Evolutionary conservation across 176 grass and related monocot genomes (phyloP), one percentile per base, ranked within the genome.

Genomic region (Bolboschoenus planiculmis): DNA sequence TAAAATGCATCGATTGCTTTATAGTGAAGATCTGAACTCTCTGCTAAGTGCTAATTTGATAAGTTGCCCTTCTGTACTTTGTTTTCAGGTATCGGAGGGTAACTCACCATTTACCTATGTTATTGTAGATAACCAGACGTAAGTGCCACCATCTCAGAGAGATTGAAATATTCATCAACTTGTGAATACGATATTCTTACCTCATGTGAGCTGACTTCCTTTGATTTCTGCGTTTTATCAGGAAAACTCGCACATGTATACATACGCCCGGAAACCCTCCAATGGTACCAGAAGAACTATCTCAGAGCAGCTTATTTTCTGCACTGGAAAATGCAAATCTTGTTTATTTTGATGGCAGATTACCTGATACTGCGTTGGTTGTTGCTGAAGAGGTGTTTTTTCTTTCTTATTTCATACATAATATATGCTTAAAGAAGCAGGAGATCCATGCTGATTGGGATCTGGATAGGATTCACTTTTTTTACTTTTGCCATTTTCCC

Each of bases 171-270:
- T 72, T 44, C n/a, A 72, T 43, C 10, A 24, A 43, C 21, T 44
- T 72, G 4, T 43, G 61, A 72, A 27, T 35, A 42, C 39, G 8
- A 26, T 72, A 46, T 46, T 79, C 10, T 64, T 43, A 35, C 48
- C 51, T 16, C 53, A 3, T 23, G 8, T 42, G 68, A 67, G 16
- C 26, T 65, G 68, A 9, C 20, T 64, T 63, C 26, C 51, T 36
- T 60, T 29, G 58, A 60, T 29, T 43, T 54, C 51, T 40, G 27
- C n/a, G 29, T 1, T 44, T 54, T 89, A 86, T 43, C 86, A 98
- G 92, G 85, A 98, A 93, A 94, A 95, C 95, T 82, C 90, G 95
- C 35, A 95, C 95, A n/a, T 98, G 95, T 84, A 98, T 98, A 87
- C 90, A 98, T 91, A 98, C 90, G 75, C 95, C 95, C 56, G 90